Conservation (phyloP, 305 asterid genomes). For the Galium porrigens region DNA sequence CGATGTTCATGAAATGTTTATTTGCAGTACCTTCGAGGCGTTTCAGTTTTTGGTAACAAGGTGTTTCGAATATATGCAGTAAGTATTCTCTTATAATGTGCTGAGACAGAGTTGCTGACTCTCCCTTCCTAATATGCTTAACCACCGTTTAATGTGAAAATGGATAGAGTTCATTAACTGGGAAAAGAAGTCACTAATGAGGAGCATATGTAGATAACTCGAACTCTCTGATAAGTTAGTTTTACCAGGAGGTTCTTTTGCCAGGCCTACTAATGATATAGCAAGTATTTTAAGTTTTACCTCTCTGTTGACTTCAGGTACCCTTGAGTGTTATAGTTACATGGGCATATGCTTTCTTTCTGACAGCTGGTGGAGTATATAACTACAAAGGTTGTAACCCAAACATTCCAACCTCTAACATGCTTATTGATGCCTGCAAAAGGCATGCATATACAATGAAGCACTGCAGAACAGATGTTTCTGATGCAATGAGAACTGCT, state of each 20-base stretch:
- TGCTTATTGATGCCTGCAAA: conserved; percentile 63
- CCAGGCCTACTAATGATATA: not conserved
- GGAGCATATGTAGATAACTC: not conserved
- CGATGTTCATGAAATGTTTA: conserved; percentile 5
- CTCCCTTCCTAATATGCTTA: not conserved
- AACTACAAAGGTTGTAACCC: conserved; percentile 77
- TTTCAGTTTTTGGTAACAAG: conserved; percentile 66
- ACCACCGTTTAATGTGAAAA: not conserved
- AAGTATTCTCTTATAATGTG: conserved; percentile 14
- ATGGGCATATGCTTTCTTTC: conserved; percentile 88
- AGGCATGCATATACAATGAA: conserved; percentile 90
- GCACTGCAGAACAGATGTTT: conserved; percentile 90
- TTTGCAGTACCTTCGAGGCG: conserved; percentile 69
- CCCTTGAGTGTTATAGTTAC: conserved; percentile 68
- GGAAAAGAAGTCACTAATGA: not conserved
- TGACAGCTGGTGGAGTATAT: conserved; percentile 94
- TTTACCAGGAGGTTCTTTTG: conserved; percentile 6
- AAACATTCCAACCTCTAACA: conserved; percentile 72
- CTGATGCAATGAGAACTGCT: conserved; percentile 80
- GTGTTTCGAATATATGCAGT: conserved; percentile 77
- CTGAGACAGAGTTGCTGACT: not conserved
- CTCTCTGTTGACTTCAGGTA: conserved; percentile 42
- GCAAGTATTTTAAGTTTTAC: not conserved
- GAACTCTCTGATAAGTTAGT: not conserved
- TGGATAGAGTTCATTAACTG: not conserved